Conservation (phyloP, 768 basidiomycete species). For the Pleurotus cornucopiae region DNA sequence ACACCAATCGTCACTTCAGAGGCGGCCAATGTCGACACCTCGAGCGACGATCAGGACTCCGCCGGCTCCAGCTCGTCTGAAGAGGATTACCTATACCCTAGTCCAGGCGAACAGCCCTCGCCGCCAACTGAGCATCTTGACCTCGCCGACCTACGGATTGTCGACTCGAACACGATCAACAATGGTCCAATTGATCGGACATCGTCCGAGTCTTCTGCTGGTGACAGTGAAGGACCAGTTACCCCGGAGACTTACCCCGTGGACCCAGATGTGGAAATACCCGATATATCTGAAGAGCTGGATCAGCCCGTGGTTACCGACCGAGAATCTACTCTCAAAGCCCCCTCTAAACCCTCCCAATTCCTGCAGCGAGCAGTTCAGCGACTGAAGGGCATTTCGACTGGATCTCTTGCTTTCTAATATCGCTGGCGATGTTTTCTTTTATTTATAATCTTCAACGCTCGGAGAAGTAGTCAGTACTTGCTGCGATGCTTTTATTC, state of each 20-base stretch:
- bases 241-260: slow-evolving; percentile 41
- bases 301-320: slow-evolving; percentile 18
- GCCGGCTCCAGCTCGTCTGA: slow-evolving; percentile 21
- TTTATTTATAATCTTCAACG: background rate
- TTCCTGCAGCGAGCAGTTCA: slow-evolving; percentile 35
- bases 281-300: slow-evolving; percentile 36
- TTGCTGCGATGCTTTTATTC: background rate
- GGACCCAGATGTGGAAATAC: slow-evolving; percentile 37
- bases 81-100: slow-evolving; percentile 32
- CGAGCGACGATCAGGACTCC: slow-evolving; percentile 8
- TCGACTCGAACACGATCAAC: slow-evolving; percentile 14
- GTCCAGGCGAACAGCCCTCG: slow-evolving; percentile 24
- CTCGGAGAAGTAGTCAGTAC: background rate
- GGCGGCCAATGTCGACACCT: background rate
- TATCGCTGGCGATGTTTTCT: slow-evolving; percentile 10
- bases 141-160: slow-evolving; percentile 13
- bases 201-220: slow-evolving; percentile 21
- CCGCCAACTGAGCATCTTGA: slow-evolving; percentile 10
- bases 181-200: slow-evolving; percentile 17
- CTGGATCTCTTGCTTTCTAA: slow-evolving; percentile 18
- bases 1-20: background rate
- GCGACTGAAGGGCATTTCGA: slow-evolving; percentile 30
- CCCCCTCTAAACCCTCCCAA: slow-evolving; percentile 22
- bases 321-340: slow-evolving; percentile 9
- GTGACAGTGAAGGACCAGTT: slow-evolving; percentile 42